Conservation (phyloP, 331 rosid genomes). For the Dryas integrifolia region DNA sequence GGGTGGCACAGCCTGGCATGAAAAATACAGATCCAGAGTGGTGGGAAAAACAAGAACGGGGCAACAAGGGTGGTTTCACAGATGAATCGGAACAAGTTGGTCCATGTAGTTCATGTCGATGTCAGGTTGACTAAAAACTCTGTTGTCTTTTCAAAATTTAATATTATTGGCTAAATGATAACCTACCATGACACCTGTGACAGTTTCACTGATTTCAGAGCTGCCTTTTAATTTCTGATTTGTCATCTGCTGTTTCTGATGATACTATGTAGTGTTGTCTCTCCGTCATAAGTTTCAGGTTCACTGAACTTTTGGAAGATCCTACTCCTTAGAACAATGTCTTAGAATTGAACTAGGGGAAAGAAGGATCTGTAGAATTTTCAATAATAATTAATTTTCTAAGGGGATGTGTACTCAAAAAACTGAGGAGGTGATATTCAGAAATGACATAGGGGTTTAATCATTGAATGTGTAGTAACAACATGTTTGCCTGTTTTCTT, state of each 20-base stretch:
- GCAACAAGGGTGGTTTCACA: constrained; percentile 60
- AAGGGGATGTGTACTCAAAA: neutral
- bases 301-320: neutral
- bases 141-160: constrained; percentile 6
- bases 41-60: constrained; percentile 98
- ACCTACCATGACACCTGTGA: neutral
- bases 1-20: constrained; percentile 32
- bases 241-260: neutral
- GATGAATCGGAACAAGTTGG: constrained; percentile 94
- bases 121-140: constrained; percentile 59
- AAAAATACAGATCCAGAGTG: constrained; percentile 55
- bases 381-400: neutral
- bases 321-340: neutral
- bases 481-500: constrained; percentile 3
- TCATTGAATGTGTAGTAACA: neutral
- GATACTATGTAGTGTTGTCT: neutral
- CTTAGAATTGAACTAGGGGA: neutral
- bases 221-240: neutral
- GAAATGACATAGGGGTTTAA: neutral
- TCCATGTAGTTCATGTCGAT: constrained; percentile 85
- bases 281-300: neutral
- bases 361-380: neutral
- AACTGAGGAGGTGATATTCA: neutral
- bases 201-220: neutral
- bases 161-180: neutral